Conservation (phyloP, 2,329 filamentous ascomycete genomes). For the Spiromastix sp. region DNA sequence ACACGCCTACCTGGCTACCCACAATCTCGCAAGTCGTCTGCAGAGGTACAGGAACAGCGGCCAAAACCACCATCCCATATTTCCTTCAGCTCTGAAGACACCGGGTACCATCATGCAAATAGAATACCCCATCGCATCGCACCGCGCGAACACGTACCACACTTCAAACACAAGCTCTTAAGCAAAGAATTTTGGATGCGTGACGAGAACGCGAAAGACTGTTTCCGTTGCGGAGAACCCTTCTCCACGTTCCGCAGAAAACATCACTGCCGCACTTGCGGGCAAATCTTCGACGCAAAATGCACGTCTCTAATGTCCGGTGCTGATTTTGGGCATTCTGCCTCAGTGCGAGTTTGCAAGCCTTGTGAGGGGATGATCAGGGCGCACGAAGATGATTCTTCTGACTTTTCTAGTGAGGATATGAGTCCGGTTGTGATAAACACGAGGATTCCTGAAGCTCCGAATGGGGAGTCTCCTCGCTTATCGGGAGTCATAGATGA, state of each 20-base stretch:
- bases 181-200: slow-evolving; percentile 99
- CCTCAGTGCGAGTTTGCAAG: slow-evolving; percentile 80
- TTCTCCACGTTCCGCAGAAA: slow-evolving; percentile 94
- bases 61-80: slow-evolving; percentile 22
- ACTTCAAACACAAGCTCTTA: slow-evolving; percentile 75
- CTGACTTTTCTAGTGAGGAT: slow-evolving; percentile 72
- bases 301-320: slow-evolving; percentile 89
- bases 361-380: slow-evolving; percentile 87
- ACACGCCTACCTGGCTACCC: slow-evolving; percentile 36
- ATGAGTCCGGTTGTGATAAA: slow-evolving; percentile 52
- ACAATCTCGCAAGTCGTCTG: slow-evolving; percentile 31
- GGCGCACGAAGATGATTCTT: slow-evolving; percentile 80
- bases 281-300: slow-evolving; percentile 97
- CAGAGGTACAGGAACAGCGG: slow-evolving; percentile 33
- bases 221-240: slow-evolving; percentile 79
- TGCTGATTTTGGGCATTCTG: slow-evolving; percentile 73
- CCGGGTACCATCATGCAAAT: no score
- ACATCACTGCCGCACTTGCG: slow-evolving; percentile 88
- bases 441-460: slow-evolving; percentile 50
- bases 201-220: slow-evolving; percentile 95
- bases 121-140: slow-evolving; percentile 11
- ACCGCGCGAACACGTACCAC: slow-evolving; percentile 35
- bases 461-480: slow-evolving; percentile 33
- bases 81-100: slow-evolving; percentile 10
- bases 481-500: slow-evolving; percentile 36